Evolutionary conservation across 2,329 filamentous ascomycete genomes (phyloP).

Genomic region (Scedosporium aurantiacum): DNA sequence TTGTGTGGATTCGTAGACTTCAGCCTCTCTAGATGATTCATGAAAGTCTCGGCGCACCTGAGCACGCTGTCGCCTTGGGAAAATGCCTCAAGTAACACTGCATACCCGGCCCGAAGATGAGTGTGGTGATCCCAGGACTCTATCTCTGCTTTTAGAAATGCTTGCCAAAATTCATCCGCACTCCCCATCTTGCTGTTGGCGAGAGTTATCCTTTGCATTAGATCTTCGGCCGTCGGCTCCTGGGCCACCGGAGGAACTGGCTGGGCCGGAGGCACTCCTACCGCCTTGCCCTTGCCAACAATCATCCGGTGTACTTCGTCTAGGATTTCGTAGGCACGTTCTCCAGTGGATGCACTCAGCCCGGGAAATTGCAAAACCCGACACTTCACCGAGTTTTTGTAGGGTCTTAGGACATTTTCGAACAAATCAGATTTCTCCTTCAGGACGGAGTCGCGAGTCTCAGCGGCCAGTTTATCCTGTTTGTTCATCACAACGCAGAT

Average conservation of each 20-base stretch:
- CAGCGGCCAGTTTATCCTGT: constrained; percentile 17
- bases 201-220: background rate
- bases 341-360: background rate
- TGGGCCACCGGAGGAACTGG: background rate
- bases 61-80: constrained; percentile 14
- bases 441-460: background rate
- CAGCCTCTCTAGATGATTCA: constrained; percentile 17
- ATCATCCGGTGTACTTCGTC: constrained; percentile 2
- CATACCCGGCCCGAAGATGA: constrained; percentile 21
- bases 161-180: constrained; percentile 15
- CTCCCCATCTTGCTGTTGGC: background rate
- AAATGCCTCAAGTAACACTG: constrained; percentile 19
- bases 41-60: constrained; percentile 18
- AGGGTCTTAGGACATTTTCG: background rate
- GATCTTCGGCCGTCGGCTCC: background rate
- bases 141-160: constrained; percentile 17
- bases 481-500: constrained; percentile 22
- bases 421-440: background rate
- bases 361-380: background rate
- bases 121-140: constrained; percentile 21
- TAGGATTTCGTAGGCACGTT: constrained; percentile 4
- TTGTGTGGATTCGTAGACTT: constrained; percentile 15
- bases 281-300: background rate
- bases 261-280: background rate
- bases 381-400: background rate